Percentiles rank a stretch among this genome's conserved stretches.
These are phyloP conservation scores for Arachis hypogaea DNA, from an alignment of 306 rosid genomes.

Conservation along the genomic window DNA sequence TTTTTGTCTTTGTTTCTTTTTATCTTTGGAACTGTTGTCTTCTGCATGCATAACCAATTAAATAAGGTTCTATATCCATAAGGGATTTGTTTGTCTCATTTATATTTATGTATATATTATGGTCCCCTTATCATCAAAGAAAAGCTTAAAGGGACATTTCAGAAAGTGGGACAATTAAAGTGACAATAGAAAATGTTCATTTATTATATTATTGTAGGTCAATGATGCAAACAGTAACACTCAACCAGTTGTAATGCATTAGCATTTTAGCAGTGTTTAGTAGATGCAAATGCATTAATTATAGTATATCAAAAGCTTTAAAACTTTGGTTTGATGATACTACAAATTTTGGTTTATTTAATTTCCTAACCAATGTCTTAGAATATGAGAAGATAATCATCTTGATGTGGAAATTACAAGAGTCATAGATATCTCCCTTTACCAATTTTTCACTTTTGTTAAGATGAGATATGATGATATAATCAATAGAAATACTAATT, in stretches of 20 bases:
- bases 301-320: too few species aligned
- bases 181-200: conserved; percentile 1
- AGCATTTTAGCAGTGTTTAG: not conserved
- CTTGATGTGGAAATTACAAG: too few species aligned
- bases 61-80: not conserved
- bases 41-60: conserved; percentile 48
- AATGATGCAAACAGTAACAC: not conserved
- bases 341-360: too few species aligned
- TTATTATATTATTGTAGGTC: not conserved
- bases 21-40: conserved; percentile 55
- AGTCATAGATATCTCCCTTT: too few species aligned
- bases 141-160: conserved; percentile 8
- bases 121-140: conserved; percentile 28
- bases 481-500: too few species aligned
- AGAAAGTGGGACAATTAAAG: conserved; percentile 23
- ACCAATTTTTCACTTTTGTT: not conserved
- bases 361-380: not conserved
- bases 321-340: too few species aligned
- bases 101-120: conserved; percentile 10
- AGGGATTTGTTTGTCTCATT: conserved; percentile 11
- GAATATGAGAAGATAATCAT: not conserved
- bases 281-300: too few species aligned
- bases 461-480: too few species aligned
- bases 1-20: conserved; percentile 47
- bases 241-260: not conserved